Evolutionary conservation across 768 basidiomycete genomes (phyloP).

Genomic region (Suillus cothurnatus): DNA sequence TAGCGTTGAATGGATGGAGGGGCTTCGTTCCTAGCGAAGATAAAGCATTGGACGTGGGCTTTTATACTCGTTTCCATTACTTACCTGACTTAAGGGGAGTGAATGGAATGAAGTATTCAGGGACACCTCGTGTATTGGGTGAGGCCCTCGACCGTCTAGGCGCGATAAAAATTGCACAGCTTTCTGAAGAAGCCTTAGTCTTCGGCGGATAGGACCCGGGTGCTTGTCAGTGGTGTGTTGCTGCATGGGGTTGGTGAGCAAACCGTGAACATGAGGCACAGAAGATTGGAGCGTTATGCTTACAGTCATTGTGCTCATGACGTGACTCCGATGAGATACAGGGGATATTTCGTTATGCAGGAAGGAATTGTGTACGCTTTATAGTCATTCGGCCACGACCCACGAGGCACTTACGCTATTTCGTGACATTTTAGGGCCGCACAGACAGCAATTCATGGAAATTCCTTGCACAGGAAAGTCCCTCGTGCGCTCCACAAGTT

Average conservation of each 20-base stretch:
- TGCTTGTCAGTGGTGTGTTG: not conserved
- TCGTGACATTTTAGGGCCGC: conserved; percentile 4
- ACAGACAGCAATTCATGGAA: conserved; percentile 5
- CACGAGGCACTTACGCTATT: conserved; percentile 5
- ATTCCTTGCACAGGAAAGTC: conserved; percentile 5
- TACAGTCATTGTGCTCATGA: conserved; percentile 1
- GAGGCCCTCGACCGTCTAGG: conserved; percentile 7
- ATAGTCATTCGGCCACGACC: not conserved
- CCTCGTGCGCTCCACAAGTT: conserved; percentile 1
- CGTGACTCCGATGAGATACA: conserved; percentile 2
- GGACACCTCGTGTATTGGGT: conserved; percentile 28
- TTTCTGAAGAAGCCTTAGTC: conserved; percentile 1
- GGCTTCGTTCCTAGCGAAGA: conserved; percentile 23
- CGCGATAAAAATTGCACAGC: conserved; percentile 8
- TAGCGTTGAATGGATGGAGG: conserved; percentile 9
- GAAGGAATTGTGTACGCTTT: not conserved
- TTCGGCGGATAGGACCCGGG: conserved; percentile 1
- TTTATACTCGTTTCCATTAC: conserved; percentile 35
- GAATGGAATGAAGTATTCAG: conserved; percentile 5
- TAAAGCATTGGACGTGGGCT: conserved; percentile 18
- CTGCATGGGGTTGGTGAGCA: not conserved
- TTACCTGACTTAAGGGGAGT: conserved; percentile 13
- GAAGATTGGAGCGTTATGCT: conserved; percentile 2
- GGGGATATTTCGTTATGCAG: not conserved
- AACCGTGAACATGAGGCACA: conserved; percentile 1